Evolutionary conservation across 495 filamentous ascomycete genomes (phyloP), one percentile per base, ranked within the genome.

Genomic region (Stereocaulon alpinum): DNA sequence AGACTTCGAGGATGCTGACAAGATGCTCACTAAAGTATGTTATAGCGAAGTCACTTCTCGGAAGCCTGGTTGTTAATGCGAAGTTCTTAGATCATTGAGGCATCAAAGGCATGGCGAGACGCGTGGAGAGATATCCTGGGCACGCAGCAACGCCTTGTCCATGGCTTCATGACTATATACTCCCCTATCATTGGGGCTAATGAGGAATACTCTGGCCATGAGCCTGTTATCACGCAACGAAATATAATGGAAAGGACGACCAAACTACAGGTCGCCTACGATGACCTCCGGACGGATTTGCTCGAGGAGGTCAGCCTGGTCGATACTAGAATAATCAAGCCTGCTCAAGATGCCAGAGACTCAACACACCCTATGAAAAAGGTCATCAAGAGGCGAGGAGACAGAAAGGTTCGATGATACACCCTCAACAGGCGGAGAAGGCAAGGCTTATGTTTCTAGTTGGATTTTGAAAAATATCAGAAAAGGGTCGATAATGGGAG

Each of bases 361-460:
- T 82, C 69, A 44, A 75, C 95, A 59, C 77, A 81, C 58, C 86
- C 88, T 0, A 76, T 95, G 68, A 86, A 90, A 67, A 96, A 92
- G 72, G 86, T 86, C 3, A 92, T 97, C 69, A 95, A 95, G 74
- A 92, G 89, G 67, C 77, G 92, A 43, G 89, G 94, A 65, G 86
- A 95, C 65, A 89, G 85, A 72, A 87, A 95, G 76, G 81, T 81
- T 53, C n/a, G 68, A 56, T 17, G n/a, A 20, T n/a, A 22, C 17
- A 32, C n/a, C 30, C 14, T 40, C 14, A 30, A 34, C 12, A 29
- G 15, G 27, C 29, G 43, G 34, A 29, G 10, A 22, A 20, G 6
- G 24, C 15, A n/a, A 37, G 54, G 61, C 70, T 73, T 56, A 72
- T 57, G 24, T 27, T 53, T 47, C 17, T 57, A 78, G 77, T 66